These are phyloP conservation scores for Rutidosis leptorrhynchoides DNA, from an alignment of 129 eudicot species.

Conservation along the genomic window DNA sequence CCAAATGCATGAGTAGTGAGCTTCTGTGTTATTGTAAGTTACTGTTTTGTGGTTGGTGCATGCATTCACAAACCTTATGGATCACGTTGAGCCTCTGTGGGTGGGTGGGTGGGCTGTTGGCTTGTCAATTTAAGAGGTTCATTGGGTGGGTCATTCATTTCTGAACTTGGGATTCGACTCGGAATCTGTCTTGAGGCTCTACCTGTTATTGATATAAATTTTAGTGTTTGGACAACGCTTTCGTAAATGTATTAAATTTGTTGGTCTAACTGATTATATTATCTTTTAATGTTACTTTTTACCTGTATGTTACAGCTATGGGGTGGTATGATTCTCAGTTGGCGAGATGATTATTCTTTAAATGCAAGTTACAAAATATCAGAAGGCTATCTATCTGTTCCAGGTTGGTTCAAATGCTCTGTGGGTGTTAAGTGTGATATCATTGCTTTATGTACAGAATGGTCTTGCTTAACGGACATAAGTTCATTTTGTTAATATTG, in stretches of 20 bases:
- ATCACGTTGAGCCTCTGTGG: constrained; percentile 5
- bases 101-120: neutral
- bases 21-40: neutral
- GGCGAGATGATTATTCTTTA: constrained; percentile 64
- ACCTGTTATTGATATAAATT: constrained; percentile 74
- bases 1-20: neutral
- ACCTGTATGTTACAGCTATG: constrained; percentile 49
- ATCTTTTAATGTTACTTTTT: constrained; percentile 18
- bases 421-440: neutral
- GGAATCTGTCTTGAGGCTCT: constrained; percentile 93
- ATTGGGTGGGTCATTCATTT: constrained; percentile 51
- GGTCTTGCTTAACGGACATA: too few relatives aligned
- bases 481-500: too few relatives aligned
- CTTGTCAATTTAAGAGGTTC: constrained; percentile 3
- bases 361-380: constrained; percentile 91
- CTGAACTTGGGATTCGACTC: constrained; percentile 87
- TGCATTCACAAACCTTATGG: neutral
- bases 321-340: constrained; percentile 69
- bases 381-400: constrained; percentile 56
- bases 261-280: constrained; percentile 3
- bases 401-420: constrained; percentile 45
- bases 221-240: constrained; percentile 49
- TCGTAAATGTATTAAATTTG: neutral
- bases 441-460: constrained; percentile 54
- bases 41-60: neutral